Conservation (phyloP, 2,329 filamentous ascomycete species). For the Exserohilum turcica region DNA sequence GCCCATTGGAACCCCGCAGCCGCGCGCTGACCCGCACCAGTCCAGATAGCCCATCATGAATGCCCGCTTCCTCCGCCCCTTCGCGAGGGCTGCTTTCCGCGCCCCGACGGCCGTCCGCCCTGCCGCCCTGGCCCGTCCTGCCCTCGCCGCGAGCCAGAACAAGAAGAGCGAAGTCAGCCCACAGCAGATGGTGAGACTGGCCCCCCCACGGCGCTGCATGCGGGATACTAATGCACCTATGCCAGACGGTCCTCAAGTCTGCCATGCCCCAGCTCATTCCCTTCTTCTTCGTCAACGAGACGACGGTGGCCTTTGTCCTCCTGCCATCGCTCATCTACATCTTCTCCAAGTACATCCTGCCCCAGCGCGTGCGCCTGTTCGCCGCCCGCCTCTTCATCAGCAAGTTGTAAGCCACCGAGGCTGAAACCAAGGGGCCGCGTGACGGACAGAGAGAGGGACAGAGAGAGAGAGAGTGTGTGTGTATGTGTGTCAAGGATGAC, state of each 20-base stretch:
- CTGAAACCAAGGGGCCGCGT: neutral
- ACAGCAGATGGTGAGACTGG: conserved; percentile 41
- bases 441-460: neutral
- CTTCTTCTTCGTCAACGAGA: conserved; percentile 55
- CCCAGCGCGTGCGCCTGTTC: conserved; percentile 50
- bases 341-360: conserved; percentile 52
- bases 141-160: conserved; percentile 42
- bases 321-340: conserved; percentile 52
- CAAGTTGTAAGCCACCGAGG: conserved; percentile 47
- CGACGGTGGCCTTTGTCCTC: conserved; percentile 49
- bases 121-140: conserved; percentile 44
- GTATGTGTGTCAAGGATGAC: conserved; percentile 16
- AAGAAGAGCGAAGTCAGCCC: conserved; percentile 43
- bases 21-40: conserved; percentile 38
- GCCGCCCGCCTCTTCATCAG: conserved; percentile 52
- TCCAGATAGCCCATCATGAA: conserved; percentile 48
- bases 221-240: conserved; percentile 21
- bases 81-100: conserved; percentile 48
- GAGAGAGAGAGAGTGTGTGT: conserved; percentile 9
- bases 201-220: neutral
- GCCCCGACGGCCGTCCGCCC: conserved; percentile 44
- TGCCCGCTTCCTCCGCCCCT: conserved; percentile 50
- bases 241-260: conserved; percentile 48
- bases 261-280: conserved; percentile 53
- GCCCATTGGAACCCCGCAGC: conserved; percentile 36